A percentile compares a stretch with the other conserved stretches of the same genome.
Conservation (phyloP, 2,329 filamentous ascomycete genomes). For the Fusarium camptoceras region DNA sequence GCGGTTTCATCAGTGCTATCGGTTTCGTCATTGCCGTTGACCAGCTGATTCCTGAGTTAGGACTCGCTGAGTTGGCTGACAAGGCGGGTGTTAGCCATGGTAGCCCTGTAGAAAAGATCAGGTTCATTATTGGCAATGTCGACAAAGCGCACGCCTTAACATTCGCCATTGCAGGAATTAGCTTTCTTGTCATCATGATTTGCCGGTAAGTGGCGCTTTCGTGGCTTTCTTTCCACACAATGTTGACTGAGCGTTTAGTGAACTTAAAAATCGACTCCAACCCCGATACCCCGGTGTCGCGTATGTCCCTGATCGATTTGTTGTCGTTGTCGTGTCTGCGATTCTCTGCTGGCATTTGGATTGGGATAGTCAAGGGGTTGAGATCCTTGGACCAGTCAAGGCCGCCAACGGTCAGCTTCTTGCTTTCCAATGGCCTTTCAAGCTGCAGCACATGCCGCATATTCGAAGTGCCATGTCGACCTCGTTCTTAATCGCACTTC, state of each 20-base stretch:
- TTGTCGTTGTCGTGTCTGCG: slow-evolving; percentile 87
- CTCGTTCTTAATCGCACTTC: slow-evolving; percentile 89
- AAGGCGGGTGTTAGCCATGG: slow-evolving; percentile 78
- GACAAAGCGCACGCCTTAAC: slow-evolving; percentile 79
- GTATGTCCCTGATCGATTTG: slow-evolving; percentile 90
- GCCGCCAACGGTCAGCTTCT: slow-evolving; percentile 78
- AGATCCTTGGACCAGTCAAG: slow-evolving; percentile 84
- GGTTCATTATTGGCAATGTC: slow-evolving; percentile 79
- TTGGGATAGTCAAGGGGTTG: slow-evolving; percentile 85
- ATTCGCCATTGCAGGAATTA: slow-evolving; percentile 78
- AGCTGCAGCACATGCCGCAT: slow-evolving; percentile 79
- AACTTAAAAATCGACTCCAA: slow-evolving; percentile 83
- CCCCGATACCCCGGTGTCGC: slow-evolving; percentile 83
- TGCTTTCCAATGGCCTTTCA: slow-evolving; percentile 87
- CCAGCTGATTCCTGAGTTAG: slow-evolving; percentile 91
- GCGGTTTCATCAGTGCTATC: slow-evolving; percentile 97
- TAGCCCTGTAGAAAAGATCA: slow-evolving; percentile 86
- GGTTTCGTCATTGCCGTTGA: slow-evolving; percentile 97
- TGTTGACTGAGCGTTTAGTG: slow-evolving; percentile 59
- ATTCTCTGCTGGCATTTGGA: slow-evolving; percentile 79
- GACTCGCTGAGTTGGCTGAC: slow-evolving; percentile 75
- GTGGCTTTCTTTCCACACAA: neutral
- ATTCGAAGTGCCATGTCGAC: slow-evolving; percentile 90
- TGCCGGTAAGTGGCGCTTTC: slow-evolving; percentile 69
- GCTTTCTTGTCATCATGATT: slow-evolving; percentile 91